Conservation (phyloP, 352 stramenopile species). For the Elongisporangium anandrum region DNA sequence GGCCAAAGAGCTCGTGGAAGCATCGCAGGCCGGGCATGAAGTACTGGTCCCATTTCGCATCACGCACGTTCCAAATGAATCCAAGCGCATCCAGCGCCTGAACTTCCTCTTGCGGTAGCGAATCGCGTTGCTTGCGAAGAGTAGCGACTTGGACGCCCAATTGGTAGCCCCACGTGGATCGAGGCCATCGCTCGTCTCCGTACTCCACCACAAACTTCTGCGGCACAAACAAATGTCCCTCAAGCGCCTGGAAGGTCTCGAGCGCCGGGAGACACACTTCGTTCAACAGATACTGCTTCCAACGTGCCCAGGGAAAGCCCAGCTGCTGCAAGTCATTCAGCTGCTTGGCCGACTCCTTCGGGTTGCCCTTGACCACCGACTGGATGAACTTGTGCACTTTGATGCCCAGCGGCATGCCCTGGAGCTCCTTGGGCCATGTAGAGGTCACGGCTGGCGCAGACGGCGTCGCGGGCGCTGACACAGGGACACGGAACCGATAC, state of each 20-base stretch:
- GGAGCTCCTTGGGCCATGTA: conserved; percentile 43
- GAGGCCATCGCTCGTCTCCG: conserved; percentile 62
- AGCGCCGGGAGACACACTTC: conserved; percentile 71
- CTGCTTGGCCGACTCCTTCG: conserved; percentile 23
- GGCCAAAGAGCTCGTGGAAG: conserved; percentile 56
- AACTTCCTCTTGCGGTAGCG: conserved; percentile 53
- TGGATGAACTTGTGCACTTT: conserved; percentile 60
- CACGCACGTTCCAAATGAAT: conserved; percentile 89
- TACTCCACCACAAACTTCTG: conserved; percentile 89
- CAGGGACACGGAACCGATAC: conserved; percentile 27
- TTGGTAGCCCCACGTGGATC: conserved; percentile 74
- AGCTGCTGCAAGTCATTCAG: conserved; percentile 32
- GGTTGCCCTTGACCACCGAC: conserved; percentile 15
- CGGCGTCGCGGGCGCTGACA: conserved; percentile 24
- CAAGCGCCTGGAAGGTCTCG: conserved; percentile 62
- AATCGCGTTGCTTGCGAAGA: conserved; percentile 61
- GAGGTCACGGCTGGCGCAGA: conserved; percentile 5
- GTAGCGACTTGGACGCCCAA: conserved; percentile 88
- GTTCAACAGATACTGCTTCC: conserved; percentile 63
- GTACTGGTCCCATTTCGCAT: conserved; percentile 67
- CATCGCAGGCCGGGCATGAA: conserved; percentile 55
- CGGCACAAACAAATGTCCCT: conserved; percentile 90
- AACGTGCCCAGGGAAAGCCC: conserved; percentile 54
- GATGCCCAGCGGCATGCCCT: conserved; percentile 44
- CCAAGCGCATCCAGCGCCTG: conserved; percentile 83